Evolutionary conservation across 306 rosid genomes (phyloP).

Genomic region (Castanea mollissima): DNA sequence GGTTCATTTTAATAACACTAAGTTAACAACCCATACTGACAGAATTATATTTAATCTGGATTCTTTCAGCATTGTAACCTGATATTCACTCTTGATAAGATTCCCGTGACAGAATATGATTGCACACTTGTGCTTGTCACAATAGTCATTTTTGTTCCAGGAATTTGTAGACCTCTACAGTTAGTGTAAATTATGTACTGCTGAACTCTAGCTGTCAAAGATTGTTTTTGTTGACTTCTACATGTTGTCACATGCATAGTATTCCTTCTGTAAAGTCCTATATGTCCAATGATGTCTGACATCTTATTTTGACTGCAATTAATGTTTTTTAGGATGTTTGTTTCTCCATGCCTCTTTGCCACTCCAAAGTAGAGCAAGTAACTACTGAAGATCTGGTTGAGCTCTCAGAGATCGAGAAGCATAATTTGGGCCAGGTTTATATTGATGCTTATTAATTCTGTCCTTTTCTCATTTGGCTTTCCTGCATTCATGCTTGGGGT

Average conservation of each 20-base stretch:
- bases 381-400: conserved; percentile 80
- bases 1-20: background rate
- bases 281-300: background rate
- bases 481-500: conserved; percentile 11
- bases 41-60: background rate
- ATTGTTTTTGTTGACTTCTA: background rate
- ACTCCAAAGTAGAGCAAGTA: conserved; percentile 77
- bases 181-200: background rate
- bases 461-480: background rate
- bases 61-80: background rate
- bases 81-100: background rate
- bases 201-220: too few species aligned
- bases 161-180: background rate
- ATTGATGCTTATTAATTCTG: conserved; percentile 5
- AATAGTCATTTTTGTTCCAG: background rate
- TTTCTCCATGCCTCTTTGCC: conserved; percentile 96
- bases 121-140: background rate
- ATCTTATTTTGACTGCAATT: conserved; percentile 12
- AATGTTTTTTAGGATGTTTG: conserved; percentile 59
- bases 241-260: background rate
- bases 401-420: conserved; percentile 92
- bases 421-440: conserved; percentile 87
- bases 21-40: background rate
- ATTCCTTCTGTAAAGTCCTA: background rate
- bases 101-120: background rate